Conservation (phyloP, 441 rosid species). For the Gossypium trilobum region DNA sequence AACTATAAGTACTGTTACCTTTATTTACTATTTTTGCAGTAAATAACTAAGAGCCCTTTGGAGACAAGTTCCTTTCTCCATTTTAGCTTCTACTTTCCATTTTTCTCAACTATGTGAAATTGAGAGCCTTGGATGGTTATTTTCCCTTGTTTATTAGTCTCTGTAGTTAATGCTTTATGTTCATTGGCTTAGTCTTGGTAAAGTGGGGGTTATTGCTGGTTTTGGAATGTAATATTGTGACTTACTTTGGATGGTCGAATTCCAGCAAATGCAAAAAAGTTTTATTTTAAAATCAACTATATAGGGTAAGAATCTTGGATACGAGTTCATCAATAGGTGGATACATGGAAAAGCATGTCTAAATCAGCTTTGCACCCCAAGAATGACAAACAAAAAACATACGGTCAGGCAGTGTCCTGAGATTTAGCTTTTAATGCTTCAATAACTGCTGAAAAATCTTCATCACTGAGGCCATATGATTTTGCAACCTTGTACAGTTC, state of each 20-base stretch:
- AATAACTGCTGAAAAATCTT: constrained; percentile 80
- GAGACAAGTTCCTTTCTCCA: background rate
- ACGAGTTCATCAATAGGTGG: too few relatives aligned
- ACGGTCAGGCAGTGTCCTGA: constrained; percentile 10
- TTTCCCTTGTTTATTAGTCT: too few relatives aligned
- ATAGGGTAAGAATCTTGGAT: background rate
- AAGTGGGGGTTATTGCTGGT: too few relatives aligned
- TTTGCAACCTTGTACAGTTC: constrained; percentile 86
- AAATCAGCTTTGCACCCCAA: background rate
- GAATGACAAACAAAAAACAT: background rate
- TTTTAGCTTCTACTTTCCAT: background rate
- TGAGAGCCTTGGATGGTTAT: background rate
- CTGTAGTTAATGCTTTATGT: too few relatives aligned
- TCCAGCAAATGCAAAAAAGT: background rate
- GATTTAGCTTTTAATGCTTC: constrained; percentile 65
- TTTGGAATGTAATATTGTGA: background rate
- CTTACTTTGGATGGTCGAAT: background rate
- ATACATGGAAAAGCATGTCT: background rate
- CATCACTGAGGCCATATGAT: constrained; percentile 66
- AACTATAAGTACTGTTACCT: background rate
- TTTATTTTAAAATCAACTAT: background rate
- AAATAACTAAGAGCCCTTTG: background rate
- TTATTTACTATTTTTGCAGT: background rate
- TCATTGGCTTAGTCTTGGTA: too few relatives aligned
- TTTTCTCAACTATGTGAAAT: background rate